phyloP scores from a whole-genome alignment of 257 asterid species.

The Rauvolfia tetraphylla region DNA sequence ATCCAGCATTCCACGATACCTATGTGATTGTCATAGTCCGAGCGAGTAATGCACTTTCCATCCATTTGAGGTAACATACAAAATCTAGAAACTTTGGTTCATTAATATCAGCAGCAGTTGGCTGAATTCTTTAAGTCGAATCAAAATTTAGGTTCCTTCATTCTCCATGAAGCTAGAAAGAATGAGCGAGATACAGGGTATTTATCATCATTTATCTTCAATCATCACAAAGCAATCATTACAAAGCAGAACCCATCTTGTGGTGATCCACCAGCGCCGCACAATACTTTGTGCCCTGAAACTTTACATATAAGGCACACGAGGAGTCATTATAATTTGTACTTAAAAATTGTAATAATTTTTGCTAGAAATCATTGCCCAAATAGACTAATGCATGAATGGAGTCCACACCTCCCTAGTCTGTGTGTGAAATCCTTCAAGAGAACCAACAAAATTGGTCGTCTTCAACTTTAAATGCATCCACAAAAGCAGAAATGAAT shows the following conservation, averaged over 20 bases:
- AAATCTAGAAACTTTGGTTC: background rate
- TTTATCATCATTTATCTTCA: background rate
- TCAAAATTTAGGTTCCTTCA: background rate
- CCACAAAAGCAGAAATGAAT: background rate
- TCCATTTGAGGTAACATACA: no score
- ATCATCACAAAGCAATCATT: slow-evolving; percentile 4
- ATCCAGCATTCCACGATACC: background rate
- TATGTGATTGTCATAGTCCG: no score
- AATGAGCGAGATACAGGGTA: background rate
- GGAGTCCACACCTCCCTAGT: background rate
- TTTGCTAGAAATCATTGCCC: background rate
- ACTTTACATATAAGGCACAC: background rate
- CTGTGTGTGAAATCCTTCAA: background rate
- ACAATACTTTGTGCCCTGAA: no score
- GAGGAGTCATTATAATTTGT: background rate
- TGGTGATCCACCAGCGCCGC: background rate
- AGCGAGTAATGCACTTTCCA: no score
- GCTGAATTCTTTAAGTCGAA: background rate
- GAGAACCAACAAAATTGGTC: background rate
- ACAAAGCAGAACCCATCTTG: background rate
- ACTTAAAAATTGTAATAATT: no score
- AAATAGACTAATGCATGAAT: background rate
- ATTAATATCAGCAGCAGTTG: background rate
- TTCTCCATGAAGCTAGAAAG: background rate
- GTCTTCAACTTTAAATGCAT: background rate